A percentile compares a stretch with the other conserved stretches of the same genome.
Conservation (phyloP, 2,329 filamentous ascomycete genomes). For the Plectosphaerella sp. region DNA sequence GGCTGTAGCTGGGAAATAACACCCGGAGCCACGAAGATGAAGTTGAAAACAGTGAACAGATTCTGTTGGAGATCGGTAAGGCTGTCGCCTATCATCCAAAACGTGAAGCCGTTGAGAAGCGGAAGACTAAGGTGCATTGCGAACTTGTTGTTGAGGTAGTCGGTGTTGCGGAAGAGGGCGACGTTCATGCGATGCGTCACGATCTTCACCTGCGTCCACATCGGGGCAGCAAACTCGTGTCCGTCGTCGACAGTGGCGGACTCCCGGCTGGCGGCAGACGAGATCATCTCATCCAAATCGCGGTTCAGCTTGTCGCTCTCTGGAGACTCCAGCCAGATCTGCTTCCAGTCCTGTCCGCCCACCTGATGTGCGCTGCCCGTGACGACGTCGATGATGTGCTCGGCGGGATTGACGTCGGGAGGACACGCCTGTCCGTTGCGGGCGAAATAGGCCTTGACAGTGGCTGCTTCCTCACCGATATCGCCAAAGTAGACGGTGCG, state of each 20-base stretch:
- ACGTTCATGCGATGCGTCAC: conserved; percentile 60
- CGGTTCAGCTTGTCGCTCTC: conserved; percentile 61
- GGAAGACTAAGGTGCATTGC: conserved; percentile 48
- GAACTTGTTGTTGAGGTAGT: conserved; percentile 63
- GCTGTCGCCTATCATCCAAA: conserved; percentile 53
- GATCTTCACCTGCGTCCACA: conserved; percentile 58
- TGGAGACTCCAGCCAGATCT: conserved; percentile 64
- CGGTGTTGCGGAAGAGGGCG: conserved; percentile 60
- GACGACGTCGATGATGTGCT: conserved; percentile 66
- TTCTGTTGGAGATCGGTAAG: conserved; percentile 48
- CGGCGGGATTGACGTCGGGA: conserved; percentile 63
- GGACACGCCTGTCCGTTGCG: conserved; percentile 60
- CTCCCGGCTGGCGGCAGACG: not conserved
- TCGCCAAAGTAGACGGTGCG: conserved; percentile 58
- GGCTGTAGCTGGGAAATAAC: conserved; percentile 56
- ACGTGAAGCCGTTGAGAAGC: conserved; percentile 58
- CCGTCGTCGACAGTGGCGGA: conserved; percentile 38
- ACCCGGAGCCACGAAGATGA: conserved; percentile 57
- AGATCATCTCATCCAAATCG: conserved; percentile 20
- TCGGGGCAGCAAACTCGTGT: conserved; percentile 67
- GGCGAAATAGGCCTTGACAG: conserved; percentile 60
- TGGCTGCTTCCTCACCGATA: conserved; percentile 51
- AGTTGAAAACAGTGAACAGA: conserved; percentile 58
- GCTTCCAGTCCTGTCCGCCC: conserved; percentile 54
- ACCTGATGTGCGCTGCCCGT: conserved; percentile 40